phyloP scores from a whole-genome alignment of 2,329 filamentous ascomycete species.

The Purpureocillium lavendulum region DNA sequence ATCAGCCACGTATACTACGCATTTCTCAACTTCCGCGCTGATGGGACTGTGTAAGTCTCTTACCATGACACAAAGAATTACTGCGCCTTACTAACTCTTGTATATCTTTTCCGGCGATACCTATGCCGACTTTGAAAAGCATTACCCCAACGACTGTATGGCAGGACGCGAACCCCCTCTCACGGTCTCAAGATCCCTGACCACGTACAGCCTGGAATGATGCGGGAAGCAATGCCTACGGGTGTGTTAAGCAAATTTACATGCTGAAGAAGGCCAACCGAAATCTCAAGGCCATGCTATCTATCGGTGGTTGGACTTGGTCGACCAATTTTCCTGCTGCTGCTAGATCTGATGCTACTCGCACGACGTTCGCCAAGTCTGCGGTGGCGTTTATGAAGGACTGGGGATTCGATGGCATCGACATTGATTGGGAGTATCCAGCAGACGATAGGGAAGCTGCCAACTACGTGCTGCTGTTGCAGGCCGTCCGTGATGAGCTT shows the following conservation, averaged over 20 bases:
- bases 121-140: conserved; percentile 63
- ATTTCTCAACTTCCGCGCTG: conserved; percentile 66
- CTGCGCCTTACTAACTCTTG: neutral
- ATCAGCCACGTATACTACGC: conserved; percentile 71
- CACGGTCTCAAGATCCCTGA: neutral
- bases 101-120: conserved; percentile 51
- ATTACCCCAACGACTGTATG: conserved; percentile 56
- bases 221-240: conserved; percentile 61
- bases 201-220: conserved; percentile 35
- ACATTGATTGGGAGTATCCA: conserved; percentile 31
- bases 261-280: conserved; percentile 68
- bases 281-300: conserved; percentile 66
- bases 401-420: conserved; percentile 51
- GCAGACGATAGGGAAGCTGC: conserved; percentile 24
- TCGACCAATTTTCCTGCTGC: conserved; percentile 63
- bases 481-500: conserved; percentile 32
- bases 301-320: conserved; percentile 78
- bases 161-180: too few relatives aligned
- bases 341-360: conserved; percentile 45
- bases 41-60: conserved; percentile 58
- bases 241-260: conserved; percentile 69
- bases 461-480: conserved; percentile 32
- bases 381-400: conserved; percentile 65
- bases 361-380: conserved; percentile 59
- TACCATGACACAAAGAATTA: neutral